Evolutionary conservation across 805 yeast genomes (phyloP), one percentile per base, ranked within the genome.

Genomic region (Tetrapisispora fleetii): DNA sequence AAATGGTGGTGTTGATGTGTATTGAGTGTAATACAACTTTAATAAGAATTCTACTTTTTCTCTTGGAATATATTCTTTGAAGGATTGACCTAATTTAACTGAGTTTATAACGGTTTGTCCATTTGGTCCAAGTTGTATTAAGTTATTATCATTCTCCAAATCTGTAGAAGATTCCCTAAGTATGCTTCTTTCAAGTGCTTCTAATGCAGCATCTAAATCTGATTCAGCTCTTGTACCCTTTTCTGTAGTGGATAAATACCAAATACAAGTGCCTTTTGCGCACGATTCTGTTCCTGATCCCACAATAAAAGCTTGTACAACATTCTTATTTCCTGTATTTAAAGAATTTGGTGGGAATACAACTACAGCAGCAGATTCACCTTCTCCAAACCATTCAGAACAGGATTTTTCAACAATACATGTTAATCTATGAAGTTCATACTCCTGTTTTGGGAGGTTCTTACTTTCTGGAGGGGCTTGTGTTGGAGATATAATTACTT

Each of bases 261-360:
- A 91, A 48, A 90, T 78, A 48, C 91, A 79, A 58, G 89, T 90
- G 40, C 86, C 93, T n/a, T 64, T 63, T 2, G 96, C 95, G 55
- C 95, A 88, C 55, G 85, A 82, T 17, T 95, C 96, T 1, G 91
- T 73, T 11, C 88, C 93, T 8, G 89, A 80, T 46, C 95, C 95
- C 73, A 87, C 80, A 33, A 93, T 87, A 38, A 91, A 69, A 4
- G 83, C 91, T 67, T 90, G 97, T 37, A 91, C 93, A 9, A 93
- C 86, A 54, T 71, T 75, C 50, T 70, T 71, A 64, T 93, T 91
- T 16, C 80, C 72, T 2, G 74, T 66, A 19, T 82, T 76, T 48
- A 91, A 73, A 1, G 95, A 80, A 17, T 78, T 77, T 17, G 95
- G 90, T 18, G 99, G 98, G 73, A 93, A 91, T 1, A 89, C 95